phyloP scores from a whole-genome alignment of 1,284 basidiomycete species.

The Paramarasmius palmivorus region DNA sequence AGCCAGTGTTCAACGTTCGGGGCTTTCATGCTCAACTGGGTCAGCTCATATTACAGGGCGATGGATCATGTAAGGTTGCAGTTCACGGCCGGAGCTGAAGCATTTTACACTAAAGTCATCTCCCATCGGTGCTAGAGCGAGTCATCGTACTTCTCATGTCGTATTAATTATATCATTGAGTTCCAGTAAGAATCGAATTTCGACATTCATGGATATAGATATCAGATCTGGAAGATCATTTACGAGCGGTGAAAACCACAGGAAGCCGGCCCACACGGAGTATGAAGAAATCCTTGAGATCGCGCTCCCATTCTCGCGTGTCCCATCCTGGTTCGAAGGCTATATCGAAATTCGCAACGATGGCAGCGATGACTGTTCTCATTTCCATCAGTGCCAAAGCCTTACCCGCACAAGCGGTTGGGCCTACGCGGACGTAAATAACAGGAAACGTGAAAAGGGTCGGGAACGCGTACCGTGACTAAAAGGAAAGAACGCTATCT shows the following conservation, averaged over 20 bases:
- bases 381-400: slow-evolving; percentile 40
- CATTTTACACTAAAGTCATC: too few species aligned
- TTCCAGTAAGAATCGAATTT: too few species aligned
- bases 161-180: too few species aligned
- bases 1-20: too few species aligned
- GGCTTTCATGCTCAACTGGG: too few species aligned
- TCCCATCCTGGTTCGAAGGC: slow-evolving; percentile 29
- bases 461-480: not conserved
- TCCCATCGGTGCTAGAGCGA: too few species aligned
- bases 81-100: too few species aligned
- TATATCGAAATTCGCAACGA: slow-evolving; percentile 33
- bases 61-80: too few species aligned
- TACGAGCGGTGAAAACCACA: slow-evolving; percentile 3
- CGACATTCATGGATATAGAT: too few species aligned
- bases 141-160: too few species aligned
- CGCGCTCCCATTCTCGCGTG: slow-evolving; percentile 26
- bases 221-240: too few species aligned
- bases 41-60: too few species aligned
- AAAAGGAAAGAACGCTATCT: not conserved
- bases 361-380: slow-evolving; percentile 32
- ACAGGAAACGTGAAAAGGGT: not conserved
- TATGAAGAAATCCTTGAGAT: slow-evolving; percentile 32
- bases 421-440: slow-evolving; percentile 21
- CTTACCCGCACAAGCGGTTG: slow-evolving; percentile 38
- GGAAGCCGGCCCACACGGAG: slow-evolving; percentile 3